A percentile compares a stretch with the other conserved stretches of the same genome.
Conservation (phyloP, 352 stramenopile genomes). For the Globisporangium orthogonon region DNA sequence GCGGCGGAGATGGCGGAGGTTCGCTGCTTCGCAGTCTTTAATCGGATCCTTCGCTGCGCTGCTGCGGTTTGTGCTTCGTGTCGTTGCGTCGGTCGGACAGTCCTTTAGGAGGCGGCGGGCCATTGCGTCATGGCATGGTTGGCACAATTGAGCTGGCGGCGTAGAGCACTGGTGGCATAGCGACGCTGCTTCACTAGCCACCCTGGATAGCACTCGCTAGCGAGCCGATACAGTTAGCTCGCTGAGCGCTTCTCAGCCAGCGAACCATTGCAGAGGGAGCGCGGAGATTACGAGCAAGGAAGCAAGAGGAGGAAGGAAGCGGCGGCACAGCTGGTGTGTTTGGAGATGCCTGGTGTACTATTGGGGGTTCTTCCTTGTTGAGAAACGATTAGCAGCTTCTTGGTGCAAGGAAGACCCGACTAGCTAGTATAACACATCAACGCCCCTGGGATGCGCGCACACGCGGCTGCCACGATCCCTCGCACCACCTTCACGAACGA, state of each 20-base stretch:
- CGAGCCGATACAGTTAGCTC: no score
- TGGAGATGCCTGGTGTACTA: constrained; percentile 58
- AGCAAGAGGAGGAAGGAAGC: constrained; percentile 3
- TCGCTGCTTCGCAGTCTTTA: not conserved
- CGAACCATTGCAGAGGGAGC: no score
- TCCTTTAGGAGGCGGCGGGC: no score
- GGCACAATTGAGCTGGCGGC: not conserved
- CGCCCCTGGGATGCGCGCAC: constrained; percentile 6
- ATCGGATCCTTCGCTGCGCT: not conserved
- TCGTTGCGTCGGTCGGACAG: no score
- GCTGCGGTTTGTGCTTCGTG: not conserved
- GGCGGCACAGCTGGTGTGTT: constrained; percentile 3
- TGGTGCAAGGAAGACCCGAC: constrained; percentile 8
- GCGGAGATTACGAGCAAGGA: not conserved
- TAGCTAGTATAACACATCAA: constrained; percentile 23
- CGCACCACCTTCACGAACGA: not conserved
- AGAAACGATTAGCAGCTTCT: constrained; percentile 25
- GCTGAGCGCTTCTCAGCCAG: no score
- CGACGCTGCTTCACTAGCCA: no score
- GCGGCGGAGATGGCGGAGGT: no score
- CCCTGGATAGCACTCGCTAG: no score
- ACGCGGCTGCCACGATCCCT: no score
- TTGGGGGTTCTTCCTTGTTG: constrained; percentile 42
- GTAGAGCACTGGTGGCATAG: no score
- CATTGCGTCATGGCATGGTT: no score